A percentile compares a stretch with the other conserved stretches of the same genome.
Evolutionary conservation across 2,329 filamentous ascomycete species (phyloP).

Genomic region (Colletotrichum gigasporum): DNA sequence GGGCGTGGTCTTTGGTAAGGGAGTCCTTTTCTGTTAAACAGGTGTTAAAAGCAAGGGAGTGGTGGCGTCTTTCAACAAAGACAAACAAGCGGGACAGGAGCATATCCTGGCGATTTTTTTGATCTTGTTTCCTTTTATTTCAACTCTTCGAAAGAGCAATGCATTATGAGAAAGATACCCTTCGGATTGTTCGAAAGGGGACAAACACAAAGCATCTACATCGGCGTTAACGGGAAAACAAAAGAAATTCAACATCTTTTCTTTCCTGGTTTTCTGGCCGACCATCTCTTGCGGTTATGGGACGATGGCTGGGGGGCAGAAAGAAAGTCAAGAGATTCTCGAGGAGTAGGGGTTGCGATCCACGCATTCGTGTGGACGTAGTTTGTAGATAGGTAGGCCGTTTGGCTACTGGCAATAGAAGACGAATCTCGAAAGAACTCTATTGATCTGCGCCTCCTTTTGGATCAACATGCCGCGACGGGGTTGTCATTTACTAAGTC

Average conservation of each 20-base stretch:
- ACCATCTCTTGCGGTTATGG: slow-evolving; percentile 34
- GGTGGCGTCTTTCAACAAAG: slow-evolving; percentile 59
- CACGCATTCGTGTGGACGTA: neutral
- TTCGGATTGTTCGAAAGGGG: slow-evolving; percentile 35
- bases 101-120: slow-evolving; percentile 35
- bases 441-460: too few relatives aligned
- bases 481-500: too few relatives aligned
- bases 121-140: slow-evolving; percentile 13
- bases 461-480: too few relatives aligned
- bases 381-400: slow-evolving; percentile 15
- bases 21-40: slow-evolving; percentile 22
- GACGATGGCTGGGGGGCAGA: slow-evolving; percentile 7
- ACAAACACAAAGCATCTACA: slow-evolving; percentile 33
- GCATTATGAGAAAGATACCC: slow-evolving; percentile 52
- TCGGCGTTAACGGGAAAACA: slow-evolving; percentile 54
- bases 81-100: slow-evolving; percentile 40
- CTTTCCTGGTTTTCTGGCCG: slow-evolving; percentile 52
- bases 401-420: slow-evolving; percentile 23
- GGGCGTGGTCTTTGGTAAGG: slow-evolving; percentile 20
- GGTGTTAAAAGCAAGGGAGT: slow-evolving; percentile 36
- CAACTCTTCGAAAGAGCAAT: slow-evolving; percentile 36
- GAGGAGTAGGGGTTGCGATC: neutral
- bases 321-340: neutral
- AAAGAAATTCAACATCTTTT: slow-evolving; percentile 61
- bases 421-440: slow-evolving; percentile 12